A percentile compares a stretch with the other conserved stretches of the same genome.
These are phyloP conservation scores for Sphagnurus paluster DNA, from an alignment of 1,284 basidiomycete genomes.

Conservation along the genomic window DNA sequence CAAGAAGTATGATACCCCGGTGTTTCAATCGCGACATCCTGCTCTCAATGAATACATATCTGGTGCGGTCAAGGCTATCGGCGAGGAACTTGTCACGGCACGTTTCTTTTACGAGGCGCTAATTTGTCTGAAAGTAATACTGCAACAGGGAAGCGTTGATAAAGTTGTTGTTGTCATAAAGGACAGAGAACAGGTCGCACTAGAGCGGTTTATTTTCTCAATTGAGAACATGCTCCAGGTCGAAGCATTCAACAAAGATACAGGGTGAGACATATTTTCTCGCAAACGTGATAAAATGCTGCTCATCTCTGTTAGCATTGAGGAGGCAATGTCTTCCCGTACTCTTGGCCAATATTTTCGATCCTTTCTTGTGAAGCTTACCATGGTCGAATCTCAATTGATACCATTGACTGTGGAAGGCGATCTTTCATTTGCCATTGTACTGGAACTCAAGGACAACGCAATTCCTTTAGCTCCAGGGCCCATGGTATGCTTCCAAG, in stretches of 20 bases:
- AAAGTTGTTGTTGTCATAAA: constrained; percentile 82
- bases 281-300: not conserved
- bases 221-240: constrained; percentile 71
- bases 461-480: constrained; percentile 55
- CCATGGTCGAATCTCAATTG: constrained; percentile 78
- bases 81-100: constrained; percentile 73
- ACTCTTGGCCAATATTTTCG: constrained; percentile 79
- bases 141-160: constrained; percentile 63
- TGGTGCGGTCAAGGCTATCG: constrained; percentile 73
- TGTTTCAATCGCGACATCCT: constrained; percentile 91
- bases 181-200: constrained; percentile 67
- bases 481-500: constrained; percentile 38
- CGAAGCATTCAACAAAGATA: constrained; percentile 63
- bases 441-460: constrained; percentile 80
- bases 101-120: constrained; percentile 21
- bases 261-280: constrained; percentile 41
- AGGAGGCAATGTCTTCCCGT: constrained; percentile 62
- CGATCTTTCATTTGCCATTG: constrained; percentile 79
- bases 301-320: constrained; percentile 46
- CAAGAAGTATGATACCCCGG: constrained; percentile 86
- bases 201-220: constrained; percentile 84
- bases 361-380: constrained; percentile 83
- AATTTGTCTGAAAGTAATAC: constrained; percentile 3
- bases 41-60: constrained; percentile 86
- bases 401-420: constrained; percentile 45